Conservation (phyloP, 1,284 basidiomycete species). For the Sanghuangporus sanghuang region DNA sequence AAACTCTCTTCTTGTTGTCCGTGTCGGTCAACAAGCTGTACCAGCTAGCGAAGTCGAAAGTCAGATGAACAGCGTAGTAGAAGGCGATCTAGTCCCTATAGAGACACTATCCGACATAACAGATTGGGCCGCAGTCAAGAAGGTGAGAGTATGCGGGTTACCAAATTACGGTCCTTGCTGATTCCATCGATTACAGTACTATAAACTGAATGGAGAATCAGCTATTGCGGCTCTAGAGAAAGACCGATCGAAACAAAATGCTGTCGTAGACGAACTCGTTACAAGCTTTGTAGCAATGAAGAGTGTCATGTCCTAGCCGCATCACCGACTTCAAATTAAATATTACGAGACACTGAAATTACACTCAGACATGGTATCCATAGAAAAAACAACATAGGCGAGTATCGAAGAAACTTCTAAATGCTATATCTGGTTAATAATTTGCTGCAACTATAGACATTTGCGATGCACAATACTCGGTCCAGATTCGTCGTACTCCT, state of each 20-base stretch:
- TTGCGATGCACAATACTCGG: conserved; percentile 83
- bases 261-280: conserved; percentile 59
- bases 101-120: conserved; percentile 45
- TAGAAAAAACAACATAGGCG: neutral
- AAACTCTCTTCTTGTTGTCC: conserved; percentile 69
- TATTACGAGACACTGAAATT: neutral
- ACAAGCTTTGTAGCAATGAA: conserved; percentile 79
- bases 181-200: conserved; percentile 42
- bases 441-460: conserved; percentile 27
- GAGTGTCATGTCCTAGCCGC: conserved; percentile 46
- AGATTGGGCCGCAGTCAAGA: conserved; percentile 69
- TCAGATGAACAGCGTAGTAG: conserved; percentile 51
- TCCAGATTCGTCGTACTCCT: conserved; percentile 88
- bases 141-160: conserved; percentile 41
- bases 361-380: neutral
- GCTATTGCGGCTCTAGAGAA: conserved; percentile 37
- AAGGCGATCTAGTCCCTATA: conserved; percentile 49
- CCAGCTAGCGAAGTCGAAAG: conserved; percentile 32
- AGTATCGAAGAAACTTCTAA: neutral
- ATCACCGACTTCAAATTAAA: neutral
- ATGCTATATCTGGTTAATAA: neutral
- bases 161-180: neutral
- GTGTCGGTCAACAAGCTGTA: conserved; percentile 39
- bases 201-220: conserved; percentile 64
- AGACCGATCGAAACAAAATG: conserved; percentile 35